Evolutionary conservation across 306 rosid species (phyloP).

Genomic region (Fragaria vesca): DNA sequence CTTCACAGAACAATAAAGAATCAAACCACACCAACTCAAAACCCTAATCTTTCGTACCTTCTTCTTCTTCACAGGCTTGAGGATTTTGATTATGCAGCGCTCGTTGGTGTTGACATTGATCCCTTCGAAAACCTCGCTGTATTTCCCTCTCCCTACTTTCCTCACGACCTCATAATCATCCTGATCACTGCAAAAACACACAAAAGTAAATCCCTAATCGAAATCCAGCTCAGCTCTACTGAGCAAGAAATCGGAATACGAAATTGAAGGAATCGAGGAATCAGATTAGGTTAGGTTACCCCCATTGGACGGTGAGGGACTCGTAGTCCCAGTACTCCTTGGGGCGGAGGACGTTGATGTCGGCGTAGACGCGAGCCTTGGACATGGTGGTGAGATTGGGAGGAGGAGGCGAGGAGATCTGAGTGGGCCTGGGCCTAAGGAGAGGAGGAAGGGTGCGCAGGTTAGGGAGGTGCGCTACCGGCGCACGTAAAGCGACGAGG

Average conservation of each 20-base stretch:
- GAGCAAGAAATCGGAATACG: not conserved
- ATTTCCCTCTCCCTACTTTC: conserved; percentile 97
- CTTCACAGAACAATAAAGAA: not conserved
- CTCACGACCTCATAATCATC: conserved; percentile 98
- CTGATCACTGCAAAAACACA: conserved; percentile 58
- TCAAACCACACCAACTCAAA: not conserved
- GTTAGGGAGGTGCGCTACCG: conserved; percentile 55
- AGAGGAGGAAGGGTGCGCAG: conserved; percentile 39
- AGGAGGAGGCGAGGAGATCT: conserved; percentile 2
- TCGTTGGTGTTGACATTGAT: conserved; percentile 81
- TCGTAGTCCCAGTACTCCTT: conserved; percentile 95
- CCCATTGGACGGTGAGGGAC: conserved; percentile 91
- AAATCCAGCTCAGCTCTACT: not conserved
- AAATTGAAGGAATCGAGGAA: not conserved
- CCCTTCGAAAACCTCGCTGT: conserved; percentile 97
- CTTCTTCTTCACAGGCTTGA: conserved; percentile 99
- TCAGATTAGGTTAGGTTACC: conserved; percentile 37
- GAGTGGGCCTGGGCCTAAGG: conserved; percentile 2
- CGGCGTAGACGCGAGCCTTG: conserved; percentile 81
- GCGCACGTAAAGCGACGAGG: conserved; percentile 45
- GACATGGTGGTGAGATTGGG: conserved; percentile 47
- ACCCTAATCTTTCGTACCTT: conserved; percentile 42
- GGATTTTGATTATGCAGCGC: conserved; percentile 91
- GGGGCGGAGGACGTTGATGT: conserved; percentile 77
- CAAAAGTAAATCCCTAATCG: not conserved